Conservation (phyloP, 768 basidiomycete genomes). For the Phallus indusiatus region DNA sequence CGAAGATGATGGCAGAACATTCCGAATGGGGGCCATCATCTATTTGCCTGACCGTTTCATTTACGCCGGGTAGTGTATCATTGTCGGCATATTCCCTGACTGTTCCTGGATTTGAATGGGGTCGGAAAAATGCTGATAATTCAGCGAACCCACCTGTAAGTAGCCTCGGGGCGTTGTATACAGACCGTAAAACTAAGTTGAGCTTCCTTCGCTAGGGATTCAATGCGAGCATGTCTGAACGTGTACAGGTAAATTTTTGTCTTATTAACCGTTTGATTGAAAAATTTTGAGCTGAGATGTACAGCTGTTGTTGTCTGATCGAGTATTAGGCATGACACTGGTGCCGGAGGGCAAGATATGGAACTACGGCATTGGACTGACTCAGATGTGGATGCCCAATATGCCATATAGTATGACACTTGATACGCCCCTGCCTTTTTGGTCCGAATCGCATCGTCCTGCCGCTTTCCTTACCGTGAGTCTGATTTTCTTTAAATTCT, state of each 20-base stretch:
- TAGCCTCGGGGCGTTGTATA: not conserved
- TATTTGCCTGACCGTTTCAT: conserved; percentile 89
- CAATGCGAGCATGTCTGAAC: conserved; percentile 98
- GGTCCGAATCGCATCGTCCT: conserved; percentile 92
- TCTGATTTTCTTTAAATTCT: conserved; percentile 12
- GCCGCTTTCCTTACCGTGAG: conserved; percentile 87
- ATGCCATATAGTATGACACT: conserved; percentile 75
- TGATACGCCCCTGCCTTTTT: conserved; percentile 91
- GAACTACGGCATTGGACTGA: conserved; percentile 94
- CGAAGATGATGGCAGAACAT: conserved; percentile 94
- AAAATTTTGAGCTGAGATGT: not conserved
- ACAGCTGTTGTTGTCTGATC: conserved; percentile 80
- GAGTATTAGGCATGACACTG: conserved; percentile 90
- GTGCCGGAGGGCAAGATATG: conserved; percentile 92
- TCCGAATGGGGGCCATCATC: conserved; percentile 91
- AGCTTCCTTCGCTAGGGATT: conserved; percentile 48
- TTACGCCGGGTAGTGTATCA: conserved; percentile 97
- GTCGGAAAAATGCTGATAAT: conserved; percentile 83
- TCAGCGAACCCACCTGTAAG: conserved; percentile 68
- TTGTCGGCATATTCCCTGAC: conserved; percentile 86
- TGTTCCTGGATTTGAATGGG: conserved; percentile 96
- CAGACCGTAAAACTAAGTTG: conserved; percentile 5
- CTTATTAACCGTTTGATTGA: not conserved
- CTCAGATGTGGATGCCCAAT: conserved; percentile 81
- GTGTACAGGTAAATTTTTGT: conserved; percentile 45